Evolutionary conservation across 2,329 filamentous ascomycete species (phyloP), one percentile per base, ranked within the genome.

Genomic region (Parasarocladium wereldwijsianum): DNA sequence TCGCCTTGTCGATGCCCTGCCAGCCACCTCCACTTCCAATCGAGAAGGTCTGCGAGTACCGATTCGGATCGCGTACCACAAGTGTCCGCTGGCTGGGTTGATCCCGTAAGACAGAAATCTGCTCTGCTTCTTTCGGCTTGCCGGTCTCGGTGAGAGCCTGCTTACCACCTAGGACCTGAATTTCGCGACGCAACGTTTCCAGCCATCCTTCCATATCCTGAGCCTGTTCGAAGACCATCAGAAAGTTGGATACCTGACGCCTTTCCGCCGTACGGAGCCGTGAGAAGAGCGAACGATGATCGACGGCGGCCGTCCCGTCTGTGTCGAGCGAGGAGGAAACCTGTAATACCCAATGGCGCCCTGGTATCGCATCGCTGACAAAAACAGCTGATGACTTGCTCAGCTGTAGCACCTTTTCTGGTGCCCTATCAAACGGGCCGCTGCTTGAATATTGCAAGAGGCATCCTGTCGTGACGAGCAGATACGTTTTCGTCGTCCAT

Each of bases 141-240:
- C 70, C 72, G 4, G 66, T 74, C 43, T 78, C 72, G 0, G 70
- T 67, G 15, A 68, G 47, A 32, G 62, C 60, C 47, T 68, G 75
- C 54, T 69, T 76, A 12, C 79, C 79, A 17, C 78, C 77, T 6
- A 81, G 52, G 5, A 60, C 58, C 40, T 82, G 74, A 30, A 87
- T 85, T 43, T 81, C 74, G 32, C 64, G 64, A 22, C 81, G 67
- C 17, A 87, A 55, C 0, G 65, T 60, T 1, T 64, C 62, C 46
- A 87, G 70, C 82, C 82, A 90, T 24, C 59, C 55, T 35, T 84
- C 76, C 77, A 87, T 81, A 25, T 81, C 74, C 37, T 77, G 70
- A 3, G 76, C 73, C 36, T 58, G 71, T 31, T 83, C 71, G 38
- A 86, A 74, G 0, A 87, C 70, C 46, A 90, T 62, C 15, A 90